Percentiles rank a stretch among this genome's conserved stretches.
phyloP scores from a whole-genome alignment of 2,329 filamentous ascomycete genomes.

The Paraphaeosphaeria sporulosa region DNA sequence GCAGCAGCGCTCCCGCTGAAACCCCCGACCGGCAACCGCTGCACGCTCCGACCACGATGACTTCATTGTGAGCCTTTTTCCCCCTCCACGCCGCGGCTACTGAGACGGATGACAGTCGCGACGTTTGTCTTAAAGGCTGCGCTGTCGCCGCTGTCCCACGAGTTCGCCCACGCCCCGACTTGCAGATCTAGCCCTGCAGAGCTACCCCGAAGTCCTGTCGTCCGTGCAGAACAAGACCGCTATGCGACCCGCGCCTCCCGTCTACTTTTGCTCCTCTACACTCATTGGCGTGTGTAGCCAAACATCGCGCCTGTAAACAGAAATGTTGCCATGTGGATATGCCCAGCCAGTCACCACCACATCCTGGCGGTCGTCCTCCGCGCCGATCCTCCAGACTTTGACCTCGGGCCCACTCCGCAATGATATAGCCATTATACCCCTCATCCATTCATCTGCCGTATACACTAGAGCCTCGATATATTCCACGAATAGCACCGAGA shows the following conservation, averaged over 20 bases:
- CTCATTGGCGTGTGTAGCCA: slow-evolving; percentile 2
- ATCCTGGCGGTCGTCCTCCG: background rate
- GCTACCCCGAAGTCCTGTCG: background rate
- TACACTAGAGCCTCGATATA: slow-evolving; percentile 25
- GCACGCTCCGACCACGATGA: slow-evolving; percentile 17
- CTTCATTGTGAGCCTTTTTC: slow-evolving; percentile 20
- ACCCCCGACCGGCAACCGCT: slow-evolving; percentile 14
- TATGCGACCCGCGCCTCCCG: background rate
- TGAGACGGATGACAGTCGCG: slow-evolving; percentile 18
- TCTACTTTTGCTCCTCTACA: background rate
- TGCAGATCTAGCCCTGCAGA: slow-evolving; percentile 4
- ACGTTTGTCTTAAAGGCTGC: background rate
- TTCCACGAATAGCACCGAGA: slow-evolving; percentile 14
- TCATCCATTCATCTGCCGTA: slow-evolving; percentile 9
- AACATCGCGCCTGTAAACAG: background rate
- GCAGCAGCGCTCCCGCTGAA: slow-evolving; percentile 20
- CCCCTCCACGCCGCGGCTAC: slow-evolving; percentile 5
- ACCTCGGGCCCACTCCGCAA: slow-evolving; percentile 1
- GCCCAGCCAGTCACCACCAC: background rate
- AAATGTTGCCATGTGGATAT: background rate
- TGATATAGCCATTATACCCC: slow-evolving; percentile 3
- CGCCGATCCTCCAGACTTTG: slow-evolving; percentile 14
- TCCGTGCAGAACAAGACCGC: slow-evolving; percentile 1
- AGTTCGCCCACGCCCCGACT: background rate
- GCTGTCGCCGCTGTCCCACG: slow-evolving; percentile 11